These are phyloP conservation scores for Ottelia alismoides DNA, from an alignment of 106 monocot species.

Conservation along the genomic window DNA sequence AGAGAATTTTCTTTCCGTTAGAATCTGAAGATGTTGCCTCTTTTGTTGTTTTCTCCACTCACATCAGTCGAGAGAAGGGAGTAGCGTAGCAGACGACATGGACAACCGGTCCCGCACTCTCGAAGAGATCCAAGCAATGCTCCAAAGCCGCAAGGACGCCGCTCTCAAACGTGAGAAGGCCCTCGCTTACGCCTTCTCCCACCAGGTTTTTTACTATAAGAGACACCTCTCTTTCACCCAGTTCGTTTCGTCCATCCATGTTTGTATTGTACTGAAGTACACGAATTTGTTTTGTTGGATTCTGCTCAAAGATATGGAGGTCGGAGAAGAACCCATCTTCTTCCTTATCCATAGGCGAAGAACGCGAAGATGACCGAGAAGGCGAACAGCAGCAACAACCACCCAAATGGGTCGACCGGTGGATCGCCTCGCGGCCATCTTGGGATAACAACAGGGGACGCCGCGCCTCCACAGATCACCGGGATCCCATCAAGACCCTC, in stretches of 20 bases:
- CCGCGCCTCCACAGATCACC: constrained; percentile 38
- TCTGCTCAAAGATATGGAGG: constrained; percentile 24
- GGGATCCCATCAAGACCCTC: constrained; percentile 60
- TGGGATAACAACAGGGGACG: constrained; percentile 34
- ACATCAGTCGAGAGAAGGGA: constrained; percentile 54
- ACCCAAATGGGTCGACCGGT: no score
- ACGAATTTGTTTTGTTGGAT: no score
- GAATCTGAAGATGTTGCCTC: background rate
- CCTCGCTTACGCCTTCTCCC: constrained; percentile 50
- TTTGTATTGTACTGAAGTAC: no score
- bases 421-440: constrained; percentile 53
- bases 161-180: constrained; percentile 48
- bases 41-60: background rate
- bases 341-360: no score
- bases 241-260: no score
- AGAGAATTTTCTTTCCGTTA: background rate
- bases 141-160: constrained; percentile 38
- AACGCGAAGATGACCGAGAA: no score
- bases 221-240: no score
- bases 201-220: constrained; percentile 19
- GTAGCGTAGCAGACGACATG: constrained; percentile 37
- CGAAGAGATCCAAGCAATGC: constrained; percentile 57
- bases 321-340: constrained; percentile 31
- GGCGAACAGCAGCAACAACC: constrained; percentile 4
- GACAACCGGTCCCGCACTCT: constrained; percentile 45